Base-by-base conservation (phyloP, 495 filamentous ascomycete species). In the Xylaria curta region DNA sequence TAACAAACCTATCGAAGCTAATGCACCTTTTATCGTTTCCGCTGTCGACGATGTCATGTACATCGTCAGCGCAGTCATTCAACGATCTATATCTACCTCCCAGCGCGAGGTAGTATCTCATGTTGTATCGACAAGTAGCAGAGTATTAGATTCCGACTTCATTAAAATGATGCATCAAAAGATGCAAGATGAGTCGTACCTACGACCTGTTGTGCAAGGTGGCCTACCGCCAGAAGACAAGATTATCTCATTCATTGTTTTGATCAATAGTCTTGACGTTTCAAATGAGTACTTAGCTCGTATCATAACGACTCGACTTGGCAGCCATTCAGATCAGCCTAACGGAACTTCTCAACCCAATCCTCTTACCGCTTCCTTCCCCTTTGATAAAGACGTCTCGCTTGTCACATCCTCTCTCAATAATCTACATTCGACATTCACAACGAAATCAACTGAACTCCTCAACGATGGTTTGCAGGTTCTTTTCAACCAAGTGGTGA, bases 11-110 rank as follows among this genome's bases (percentile, higher is more conserved):
- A 86, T 97, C 51, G 86, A 88, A 54, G 82, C 81, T 76, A 93
- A 94, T 76, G 89, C 94, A 12, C 96, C 96, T 12, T 97, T 92
- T 75, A 97, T 99, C 76, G 95, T 94, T 64, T 97, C 94, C 0
- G 94, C 96, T 1, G 95, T 99, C 10, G 96, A 98, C 83, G 96
- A 97, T 81, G 95, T 98, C 68, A 98, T 98, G 97, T 99, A 98
- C 82, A 97, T 98, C 73, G 94, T 97, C 77, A 95, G 97, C 78
- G 92, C 95, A 62, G 91, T 97, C 51, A 85, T 98, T 49, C 91
- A 94, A 61, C 91, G 94, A 71, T 91, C 94, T 6, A 85, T 98
- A 53, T 89, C 92, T 1, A 98, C 96, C 6, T 93, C 93, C 0
- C 94, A 97, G 77, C 82, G 88, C 66, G 84, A 86, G 7, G 90